phyloP scores from a whole-genome alignment of 257 asterid species.

The Fraxinus excelsior region DNA sequence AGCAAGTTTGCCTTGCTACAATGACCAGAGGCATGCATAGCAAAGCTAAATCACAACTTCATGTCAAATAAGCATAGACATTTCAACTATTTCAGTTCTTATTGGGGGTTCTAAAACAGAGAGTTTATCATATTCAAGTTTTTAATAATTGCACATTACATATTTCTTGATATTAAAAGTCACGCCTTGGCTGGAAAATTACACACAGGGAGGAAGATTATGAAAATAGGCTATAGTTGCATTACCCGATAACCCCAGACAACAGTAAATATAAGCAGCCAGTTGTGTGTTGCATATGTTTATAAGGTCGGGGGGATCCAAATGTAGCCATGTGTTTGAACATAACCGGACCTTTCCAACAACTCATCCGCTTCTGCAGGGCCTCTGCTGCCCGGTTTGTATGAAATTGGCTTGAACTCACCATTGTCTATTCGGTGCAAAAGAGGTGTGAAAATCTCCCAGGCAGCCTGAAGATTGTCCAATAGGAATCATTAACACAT shows the following conservation, averaged over 20 bases:
- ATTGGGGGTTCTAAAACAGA: neutral
- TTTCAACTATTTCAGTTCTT: neutral
- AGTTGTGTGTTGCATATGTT: neutral
- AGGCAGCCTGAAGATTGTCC: conserved; percentile 65
- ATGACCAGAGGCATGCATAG: neutral
- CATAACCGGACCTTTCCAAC: conserved; percentile 66
- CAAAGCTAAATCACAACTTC: neutral
- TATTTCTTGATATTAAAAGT: neutral
- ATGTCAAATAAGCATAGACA: neutral
- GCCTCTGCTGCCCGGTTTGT: conserved; percentile 89
- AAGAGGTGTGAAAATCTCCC: conserved; percentile 97
- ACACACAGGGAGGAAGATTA: neutral
- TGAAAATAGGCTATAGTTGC: neutral
- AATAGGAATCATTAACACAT: neutral
- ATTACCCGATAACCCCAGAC: neutral
- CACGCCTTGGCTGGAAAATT: neutral
- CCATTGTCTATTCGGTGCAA: conserved; percentile 85
- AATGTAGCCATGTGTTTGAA: conserved; percentile 89
- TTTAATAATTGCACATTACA: neutral
- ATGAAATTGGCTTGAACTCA: conserved; percentile 66
- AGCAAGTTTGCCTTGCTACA: too few relatives aligned
- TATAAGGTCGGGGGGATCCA: conserved; percentile 90
- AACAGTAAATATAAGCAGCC: neutral
- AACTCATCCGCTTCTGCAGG: conserved; percentile 86
- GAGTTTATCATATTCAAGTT: neutral